Percentiles rank a stretch among this genome's conserved stretches.
These are phyloP conservation scores for Thraustotheca clavata DNA, from an alignment of 352 stramenopile genomes.

Conservation along the genomic window DNA sequence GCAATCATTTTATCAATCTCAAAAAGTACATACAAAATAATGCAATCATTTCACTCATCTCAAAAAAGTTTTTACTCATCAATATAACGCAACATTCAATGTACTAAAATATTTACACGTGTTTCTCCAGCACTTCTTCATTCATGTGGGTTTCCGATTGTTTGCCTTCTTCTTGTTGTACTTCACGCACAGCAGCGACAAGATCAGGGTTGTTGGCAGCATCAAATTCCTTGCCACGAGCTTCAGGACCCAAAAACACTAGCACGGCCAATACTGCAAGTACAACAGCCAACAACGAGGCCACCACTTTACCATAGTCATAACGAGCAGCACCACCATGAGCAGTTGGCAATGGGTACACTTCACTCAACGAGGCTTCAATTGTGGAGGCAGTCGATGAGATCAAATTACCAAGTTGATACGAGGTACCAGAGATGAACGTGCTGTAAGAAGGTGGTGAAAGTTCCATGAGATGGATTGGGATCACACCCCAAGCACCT, in stretches of 20 bases:
- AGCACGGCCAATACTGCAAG: conserved; percentile 40
- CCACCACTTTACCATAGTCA: conserved; percentile 46
- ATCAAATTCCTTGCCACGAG: conserved; percentile 43
- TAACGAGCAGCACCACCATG: conserved; percentile 27
- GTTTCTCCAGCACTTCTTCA: no score
- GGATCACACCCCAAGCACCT: conserved; percentile 45
- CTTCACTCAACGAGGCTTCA: conserved; percentile 36
- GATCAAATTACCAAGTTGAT: conserved; percentile 50
- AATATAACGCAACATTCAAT: no score
- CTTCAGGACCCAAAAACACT: conserved; percentile 38
- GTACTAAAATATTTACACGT: no score
- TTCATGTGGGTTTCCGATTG: no score
- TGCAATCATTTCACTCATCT: no score
- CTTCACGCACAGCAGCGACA: no score
- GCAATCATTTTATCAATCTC: no score
- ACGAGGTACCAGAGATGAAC: conserved; percentile 39
- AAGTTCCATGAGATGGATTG: conserved; percentile 50
- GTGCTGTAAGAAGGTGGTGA: conserved; percentile 41
- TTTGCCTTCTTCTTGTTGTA: no score
- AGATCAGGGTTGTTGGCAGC: conserved; percentile 34
- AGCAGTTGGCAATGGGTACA: conserved; percentile 33
- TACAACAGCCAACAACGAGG: conserved; percentile 37
- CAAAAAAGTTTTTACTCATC: no score
- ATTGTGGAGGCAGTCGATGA: conserved; percentile 46
- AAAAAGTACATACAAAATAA: no score